Percentiles rank a stretch among this genome's conserved stretches.
Conservation (phyloP, 225 moss, liverwort and hornwort genomes). For the Climacium dendroides region DNA sequence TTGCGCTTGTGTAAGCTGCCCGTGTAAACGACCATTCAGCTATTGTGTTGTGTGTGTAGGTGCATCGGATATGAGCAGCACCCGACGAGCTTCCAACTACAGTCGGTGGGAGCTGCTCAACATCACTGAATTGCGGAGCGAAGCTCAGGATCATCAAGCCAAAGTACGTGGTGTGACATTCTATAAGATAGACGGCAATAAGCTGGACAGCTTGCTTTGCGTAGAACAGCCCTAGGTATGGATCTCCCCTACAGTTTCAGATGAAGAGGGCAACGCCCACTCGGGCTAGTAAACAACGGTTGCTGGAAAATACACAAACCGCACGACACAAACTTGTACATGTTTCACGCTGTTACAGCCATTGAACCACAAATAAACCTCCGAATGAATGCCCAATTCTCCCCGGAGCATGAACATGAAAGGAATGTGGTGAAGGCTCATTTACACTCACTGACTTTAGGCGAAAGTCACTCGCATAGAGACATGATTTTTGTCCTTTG, state of each 20-base stretch:
- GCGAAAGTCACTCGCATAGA: background rate
- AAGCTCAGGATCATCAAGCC: slow-evolving; percentile 26
- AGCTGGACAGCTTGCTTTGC: slow-evolving; percentile 34
- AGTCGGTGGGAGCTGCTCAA: slow-evolving; percentile 34
- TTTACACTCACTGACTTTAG: background rate
- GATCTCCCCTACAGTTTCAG: background rate
- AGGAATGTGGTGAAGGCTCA: background rate
- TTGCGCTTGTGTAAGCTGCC: too few species aligned
- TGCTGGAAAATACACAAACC: background rate
- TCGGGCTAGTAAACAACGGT: background rate
- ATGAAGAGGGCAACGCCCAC: background rate
- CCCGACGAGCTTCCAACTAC: slow-evolving; percentile 22
- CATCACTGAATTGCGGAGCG: background rate
- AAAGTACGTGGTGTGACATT: slow-evolving; percentile 22
- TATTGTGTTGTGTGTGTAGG: background rate
- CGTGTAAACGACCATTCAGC: too few species aligned
- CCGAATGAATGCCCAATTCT: background rate
- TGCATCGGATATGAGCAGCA: slow-evolving; percentile 12
- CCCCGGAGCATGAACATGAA: background rate
- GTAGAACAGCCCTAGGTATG: background rate
- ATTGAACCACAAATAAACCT: background rate
- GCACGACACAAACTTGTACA: background rate
- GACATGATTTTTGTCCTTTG: too few species aligned
- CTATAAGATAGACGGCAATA: slow-evolving; percentile 43
- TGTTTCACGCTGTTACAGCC: background rate